Evolutionary conservation across 23 red algal species (phyloP).

Genomic region (Chondrus crispus): DNA sequence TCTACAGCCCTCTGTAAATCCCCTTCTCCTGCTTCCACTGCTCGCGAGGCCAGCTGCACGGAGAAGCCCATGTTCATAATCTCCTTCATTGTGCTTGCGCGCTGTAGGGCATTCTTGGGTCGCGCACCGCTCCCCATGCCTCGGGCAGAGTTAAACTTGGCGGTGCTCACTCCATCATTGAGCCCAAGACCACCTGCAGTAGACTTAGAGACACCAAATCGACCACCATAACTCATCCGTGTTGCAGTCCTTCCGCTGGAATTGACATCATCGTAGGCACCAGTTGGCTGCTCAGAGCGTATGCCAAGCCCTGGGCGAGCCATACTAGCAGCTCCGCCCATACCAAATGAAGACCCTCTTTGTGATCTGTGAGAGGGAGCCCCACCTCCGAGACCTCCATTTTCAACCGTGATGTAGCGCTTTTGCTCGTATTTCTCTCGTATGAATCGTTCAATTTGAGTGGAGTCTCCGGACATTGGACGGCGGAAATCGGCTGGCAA

Average conservation of each 20-base stretch:
- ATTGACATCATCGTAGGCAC: not conserved
- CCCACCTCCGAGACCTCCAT: slow-evolving; percentile 27
- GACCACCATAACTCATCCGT: slow-evolving; percentile 16
- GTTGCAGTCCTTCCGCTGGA: not conserved
- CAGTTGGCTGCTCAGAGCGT: not conserved
- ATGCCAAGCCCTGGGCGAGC: too few species aligned
- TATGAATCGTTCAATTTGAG: slow-evolving; percentile 85
- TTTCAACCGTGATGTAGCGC: slow-evolving; percentile 59
- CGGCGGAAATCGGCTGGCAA: slow-evolving; percentile 75
- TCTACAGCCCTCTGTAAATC: slow-evolving; percentile 43
- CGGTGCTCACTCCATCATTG: not conserved
- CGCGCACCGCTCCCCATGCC: not conserved
- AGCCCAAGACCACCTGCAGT: not conserved
- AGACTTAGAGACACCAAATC: not conserved
- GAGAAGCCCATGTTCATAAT: slow-evolving; percentile 63
- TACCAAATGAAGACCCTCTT: not conserved
- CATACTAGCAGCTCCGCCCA: not conserved
- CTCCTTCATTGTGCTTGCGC: slow-evolving; percentile 50
- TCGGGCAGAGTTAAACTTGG: not conserved
- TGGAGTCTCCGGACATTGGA: slow-evolving; percentile 57
- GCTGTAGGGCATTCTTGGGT: not conserved
- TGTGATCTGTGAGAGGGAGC: not conserved
- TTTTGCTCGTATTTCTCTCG: slow-evolving; percentile 90
- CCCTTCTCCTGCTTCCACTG: slow-evolving; percentile 29
- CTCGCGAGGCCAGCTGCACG: slow-evolving; percentile 17